Conservation (phyloP, 2,329 filamentous ascomycete species). For the Venturia oleaginea region DNA sequence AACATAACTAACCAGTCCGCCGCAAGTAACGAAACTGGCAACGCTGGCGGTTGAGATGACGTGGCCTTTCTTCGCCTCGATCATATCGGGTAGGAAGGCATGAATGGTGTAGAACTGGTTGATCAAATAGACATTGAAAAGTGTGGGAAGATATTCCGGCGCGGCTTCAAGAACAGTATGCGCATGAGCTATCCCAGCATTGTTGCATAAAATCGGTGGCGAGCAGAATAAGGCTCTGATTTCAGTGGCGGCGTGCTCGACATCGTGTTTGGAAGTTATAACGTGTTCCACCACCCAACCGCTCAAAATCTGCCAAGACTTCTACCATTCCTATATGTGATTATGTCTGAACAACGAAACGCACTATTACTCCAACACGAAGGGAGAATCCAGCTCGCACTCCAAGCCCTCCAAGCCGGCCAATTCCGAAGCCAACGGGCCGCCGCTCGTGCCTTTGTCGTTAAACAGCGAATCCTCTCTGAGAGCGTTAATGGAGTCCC, state of each 20-base stretch:
- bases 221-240: constrained; percentile 34
- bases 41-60: constrained; percentile 47
- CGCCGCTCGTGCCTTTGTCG: too few species aligned
- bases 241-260: constrained; percentile 31
- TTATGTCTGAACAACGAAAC: too few species aligned
- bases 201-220: constrained; percentile 41
- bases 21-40: constrained; percentile 40
- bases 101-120: constrained; percentile 42
- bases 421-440: too few species aligned
- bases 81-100: constrained; percentile 45
- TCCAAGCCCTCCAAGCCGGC: too few species aligned
- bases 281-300: too few species aligned
- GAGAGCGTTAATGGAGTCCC: too few species aligned
- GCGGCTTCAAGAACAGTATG: constrained; percentile 39
- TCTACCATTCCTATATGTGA: too few species aligned
- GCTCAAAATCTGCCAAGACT: too few species aligned
- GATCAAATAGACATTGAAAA: constrained; percentile 45
- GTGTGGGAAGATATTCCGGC: constrained; percentile 36
- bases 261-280: constrained; percentile 39
- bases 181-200: constrained; percentile 40
- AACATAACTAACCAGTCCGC: constrained; percentile 44
- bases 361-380: too few species aligned
- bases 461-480: too few species aligned
- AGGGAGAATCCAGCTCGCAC: too few species aligned
- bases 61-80: constrained; percentile 44